Evolutionary conservation across 164 flowering plant genomes (phyloP).

Genomic region (Piper betle): DNA sequence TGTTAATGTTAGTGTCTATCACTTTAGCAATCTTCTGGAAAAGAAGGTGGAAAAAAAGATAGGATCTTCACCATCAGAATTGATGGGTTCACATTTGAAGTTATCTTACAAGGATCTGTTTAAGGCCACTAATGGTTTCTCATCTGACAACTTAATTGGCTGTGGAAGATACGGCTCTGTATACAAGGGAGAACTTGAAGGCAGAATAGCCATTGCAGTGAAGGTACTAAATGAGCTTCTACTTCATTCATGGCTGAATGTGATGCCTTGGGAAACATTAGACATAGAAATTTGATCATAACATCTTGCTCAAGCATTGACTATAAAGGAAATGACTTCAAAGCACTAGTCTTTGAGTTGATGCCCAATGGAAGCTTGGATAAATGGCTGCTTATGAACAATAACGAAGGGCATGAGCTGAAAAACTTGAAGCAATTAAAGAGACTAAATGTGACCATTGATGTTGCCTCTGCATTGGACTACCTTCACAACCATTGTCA

Average conservation of each 20-base stretch:
- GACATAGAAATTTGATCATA: slow-evolving; percentile 25
- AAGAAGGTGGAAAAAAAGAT: not conserved
- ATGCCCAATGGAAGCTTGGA: slow-evolving; percentile 31
- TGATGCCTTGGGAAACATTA: slow-evolving; percentile 12
- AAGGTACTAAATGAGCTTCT: slow-evolving; percentile 26
- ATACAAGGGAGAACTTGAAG: not conserved
- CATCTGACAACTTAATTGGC: not conserved
- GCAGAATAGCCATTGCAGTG: slow-evolving; percentile 13
- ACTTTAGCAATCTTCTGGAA: not conserved
- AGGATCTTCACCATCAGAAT: not conserved
- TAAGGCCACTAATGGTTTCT: not conserved
- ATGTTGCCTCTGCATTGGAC: slow-evolving; percentile 11
- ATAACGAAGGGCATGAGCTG: not conserved
- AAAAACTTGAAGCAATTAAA: slow-evolving; percentile 1
- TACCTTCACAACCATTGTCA: slow-evolving; percentile 8
- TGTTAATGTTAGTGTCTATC: not conserved
- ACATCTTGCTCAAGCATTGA: slow-evolving; percentile 20
- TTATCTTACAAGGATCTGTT: not conserved
- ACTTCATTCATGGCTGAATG: slow-evolving; percentile 23
- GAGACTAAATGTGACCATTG: slow-evolving; percentile 8
- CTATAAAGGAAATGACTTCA: slow-evolving; percentile 18
- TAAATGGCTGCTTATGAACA: slow-evolving; percentile 16
- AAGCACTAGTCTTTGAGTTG: slow-evolving; percentile 20
- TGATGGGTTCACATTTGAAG: not conserved
- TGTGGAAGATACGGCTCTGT: slow-evolving; percentile 1